phyloP scores from a whole-genome alignment of 2,329 filamentous ascomycete genomes.

The Epichloe baconii region DNA sequence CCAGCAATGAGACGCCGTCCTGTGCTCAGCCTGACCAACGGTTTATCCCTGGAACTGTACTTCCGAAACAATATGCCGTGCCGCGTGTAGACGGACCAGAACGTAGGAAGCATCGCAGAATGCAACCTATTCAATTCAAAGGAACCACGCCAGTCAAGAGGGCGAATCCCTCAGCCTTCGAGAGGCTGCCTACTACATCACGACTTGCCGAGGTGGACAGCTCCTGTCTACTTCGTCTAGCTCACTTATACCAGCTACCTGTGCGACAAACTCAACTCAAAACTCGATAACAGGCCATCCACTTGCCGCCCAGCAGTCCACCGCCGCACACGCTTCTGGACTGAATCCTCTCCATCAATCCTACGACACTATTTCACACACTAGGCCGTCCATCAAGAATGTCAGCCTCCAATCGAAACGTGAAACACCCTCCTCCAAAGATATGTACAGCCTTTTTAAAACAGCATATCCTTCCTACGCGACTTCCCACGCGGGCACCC shows the following conservation, averaged over 20 bases:
- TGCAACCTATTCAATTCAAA: slow-evolving; percentile 15
- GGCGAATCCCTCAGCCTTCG: background rate
- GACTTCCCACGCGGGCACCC: slow-evolving; percentile 24
- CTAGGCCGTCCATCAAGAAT: background rate
- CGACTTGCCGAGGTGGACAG: slow-evolving; percentile 9
- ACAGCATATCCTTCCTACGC: slow-evolving; percentile 31
- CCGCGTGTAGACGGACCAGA: background rate
- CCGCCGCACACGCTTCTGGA: background rate
- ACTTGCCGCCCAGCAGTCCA: background rate
- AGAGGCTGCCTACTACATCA: slow-evolving; percentile 12
- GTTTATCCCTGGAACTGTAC: slow-evolving; percentile 10
- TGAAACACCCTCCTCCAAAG: background rate
- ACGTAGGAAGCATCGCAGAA: slow-evolving; percentile 9
- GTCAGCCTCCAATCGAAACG: background rate
- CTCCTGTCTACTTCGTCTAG: slow-evolving; percentile 17
- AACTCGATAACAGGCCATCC: background rate
- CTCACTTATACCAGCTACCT: slow-evolving; percentile 17
- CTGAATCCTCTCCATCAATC: background rate
- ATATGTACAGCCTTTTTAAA: slow-evolving; percentile 25
- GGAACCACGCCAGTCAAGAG: slow-evolving; percentile 4
- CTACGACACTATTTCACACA: background rate
- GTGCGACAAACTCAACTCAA: slow-evolving; percentile 1
- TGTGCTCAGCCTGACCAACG: slow-evolving; percentile 19
- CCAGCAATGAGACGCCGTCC: slow-evolving; percentile 17
- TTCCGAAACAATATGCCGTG: background rate